Conservation (phyloP, 176 grass and related monocot species). For the Tillandsia leiboldiana region DNA sequence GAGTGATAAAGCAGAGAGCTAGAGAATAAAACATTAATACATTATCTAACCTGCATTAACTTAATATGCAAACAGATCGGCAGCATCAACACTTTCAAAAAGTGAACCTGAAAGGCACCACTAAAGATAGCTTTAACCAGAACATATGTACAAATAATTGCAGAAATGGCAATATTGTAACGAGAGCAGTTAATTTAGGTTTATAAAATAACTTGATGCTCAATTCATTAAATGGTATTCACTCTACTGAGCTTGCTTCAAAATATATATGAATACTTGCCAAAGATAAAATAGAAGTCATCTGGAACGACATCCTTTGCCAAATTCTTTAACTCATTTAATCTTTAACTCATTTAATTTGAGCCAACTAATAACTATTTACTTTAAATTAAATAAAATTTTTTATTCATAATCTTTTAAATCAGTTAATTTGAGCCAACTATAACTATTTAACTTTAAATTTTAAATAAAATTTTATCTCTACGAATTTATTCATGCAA, state of each 20-base stretch:
- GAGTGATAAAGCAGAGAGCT: no score
- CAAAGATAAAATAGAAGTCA: slow-evolving; percentile 89
- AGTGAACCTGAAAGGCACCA: slow-evolving; percentile 46
- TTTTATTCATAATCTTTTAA: no score
- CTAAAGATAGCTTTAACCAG: background rate
- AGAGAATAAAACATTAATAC: slow-evolving; percentile 8
- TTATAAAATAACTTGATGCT: background rate
- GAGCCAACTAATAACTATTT: no score
- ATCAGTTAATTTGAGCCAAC: no score
- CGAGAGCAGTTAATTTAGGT: slow-evolving; percentile 6
- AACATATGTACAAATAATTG: background rate
- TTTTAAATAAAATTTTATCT: no score
- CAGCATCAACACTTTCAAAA: slow-evolving; percentile 53
- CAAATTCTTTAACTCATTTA: no score
- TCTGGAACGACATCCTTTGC: slow-evolving; percentile 77
- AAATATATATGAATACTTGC: slow-evolving; percentile 25
- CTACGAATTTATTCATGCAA: no score
- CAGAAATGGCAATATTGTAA: slow-evolving; percentile 2
- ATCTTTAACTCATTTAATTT: no score
- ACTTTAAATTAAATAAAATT: no score
- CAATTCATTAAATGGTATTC: background rate
- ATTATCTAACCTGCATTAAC: slow-evolving; percentile 66
- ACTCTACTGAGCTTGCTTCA: slow-evolving; percentile 7
- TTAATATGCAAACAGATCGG: slow-evolving; percentile 61
- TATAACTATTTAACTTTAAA: no score